These are phyloP conservation scores for Blastobotrys proliferans DNA, from an alignment of 1,139 yeast genomes.

Conservation along the genomic window DNA sequence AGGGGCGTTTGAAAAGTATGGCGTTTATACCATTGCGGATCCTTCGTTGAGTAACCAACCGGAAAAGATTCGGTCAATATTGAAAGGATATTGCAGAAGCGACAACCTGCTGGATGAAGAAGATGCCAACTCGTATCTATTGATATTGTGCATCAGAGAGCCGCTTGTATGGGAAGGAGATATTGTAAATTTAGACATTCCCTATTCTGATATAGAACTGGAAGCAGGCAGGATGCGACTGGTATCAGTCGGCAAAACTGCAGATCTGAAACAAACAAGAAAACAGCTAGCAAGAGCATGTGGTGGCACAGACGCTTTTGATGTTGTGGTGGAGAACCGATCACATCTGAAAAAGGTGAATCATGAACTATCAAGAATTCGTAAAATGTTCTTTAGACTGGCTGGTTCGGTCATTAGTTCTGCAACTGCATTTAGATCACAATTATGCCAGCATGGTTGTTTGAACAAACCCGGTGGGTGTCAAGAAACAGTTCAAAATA, in stretches of 20 bases:
- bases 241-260: conserved; percentile 60
- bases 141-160: conserved; percentile 74
- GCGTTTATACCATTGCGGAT: conserved; percentile 70
- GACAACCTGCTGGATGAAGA: conserved; percentile 16
- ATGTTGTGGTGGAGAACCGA: conserved; percentile 52
- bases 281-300: conserved; percentile 45
- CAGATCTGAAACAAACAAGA: conserved; percentile 43
- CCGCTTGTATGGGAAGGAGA: conserved; percentile 92
- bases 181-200: conserved; percentile 56
- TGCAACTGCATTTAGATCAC: conserved; percentile 50
- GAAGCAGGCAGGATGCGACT: conserved; percentile 68
- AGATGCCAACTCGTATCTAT: conserved; percentile 49
- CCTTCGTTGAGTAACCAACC: conserved; percentile 47
- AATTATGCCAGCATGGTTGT: conserved; percentile 34
- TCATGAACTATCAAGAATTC: conserved; percentile 62
- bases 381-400: conserved; percentile 65
- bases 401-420: conserved; percentile 65
- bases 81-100: conserved; percentile 34
- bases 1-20: conserved; percentile 68
- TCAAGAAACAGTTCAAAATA: conserved; percentile 73
- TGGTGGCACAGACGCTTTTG: conserved; percentile 52
- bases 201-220: conserved; percentile 38
- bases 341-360: conserved; percentile 75
- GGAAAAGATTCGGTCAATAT: conserved; percentile 36
- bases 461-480: conserved; percentile 30